Evolutionary conservation across 306 rosid species (phyloP).

Genomic region (Gastrolobium villosum): DNA sequence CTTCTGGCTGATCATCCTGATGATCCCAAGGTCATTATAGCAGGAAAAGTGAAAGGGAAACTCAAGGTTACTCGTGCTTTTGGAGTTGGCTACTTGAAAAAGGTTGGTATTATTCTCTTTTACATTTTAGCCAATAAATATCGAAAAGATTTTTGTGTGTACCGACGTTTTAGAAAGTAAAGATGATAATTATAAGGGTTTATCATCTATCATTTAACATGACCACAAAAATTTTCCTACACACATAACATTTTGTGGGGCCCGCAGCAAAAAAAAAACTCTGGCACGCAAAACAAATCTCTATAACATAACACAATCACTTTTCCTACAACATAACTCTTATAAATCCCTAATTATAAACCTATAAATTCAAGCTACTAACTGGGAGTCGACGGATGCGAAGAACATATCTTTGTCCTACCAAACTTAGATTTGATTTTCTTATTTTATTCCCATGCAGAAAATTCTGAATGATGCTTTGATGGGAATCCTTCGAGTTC

Average conservation of each 20-base stretch:
- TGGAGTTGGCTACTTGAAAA: conserved; percentile 98
- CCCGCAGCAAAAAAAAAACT: too few species aligned
- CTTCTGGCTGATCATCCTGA: conserved; percentile 83
- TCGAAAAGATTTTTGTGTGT: not conserved
- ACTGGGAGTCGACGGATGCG: conserved; percentile 3
- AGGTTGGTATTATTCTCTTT: conserved; percentile 60
- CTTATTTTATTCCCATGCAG: conserved; percentile 57
- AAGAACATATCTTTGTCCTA: conserved; percentile 11
- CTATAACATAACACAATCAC: too few species aligned
- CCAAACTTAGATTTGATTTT: conserved; percentile 11
- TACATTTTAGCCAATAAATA: conserved; percentile 10
- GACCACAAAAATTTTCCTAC: too few species aligned
- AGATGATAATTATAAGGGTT: not conserved
- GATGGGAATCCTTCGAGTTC: conserved; percentile 97
- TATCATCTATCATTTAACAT: too few species aligned
- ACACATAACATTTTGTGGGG: too few species aligned
- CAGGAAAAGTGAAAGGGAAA: conserved; percentile 95
- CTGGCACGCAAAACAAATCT: too few species aligned
- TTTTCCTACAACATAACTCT: too few species aligned
- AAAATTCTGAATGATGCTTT: conserved; percentile 90
- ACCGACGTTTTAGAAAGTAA: not conserved
- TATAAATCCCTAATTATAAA: not conserved
- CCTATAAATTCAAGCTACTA: conserved; percentile 7
- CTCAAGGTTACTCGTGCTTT: conserved; percentile 95
- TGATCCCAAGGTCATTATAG: conserved; percentile 69